phyloP scores from a whole-genome alignment of 768 basidiomycete species.

The Leccinum uliginosum region DNA sequence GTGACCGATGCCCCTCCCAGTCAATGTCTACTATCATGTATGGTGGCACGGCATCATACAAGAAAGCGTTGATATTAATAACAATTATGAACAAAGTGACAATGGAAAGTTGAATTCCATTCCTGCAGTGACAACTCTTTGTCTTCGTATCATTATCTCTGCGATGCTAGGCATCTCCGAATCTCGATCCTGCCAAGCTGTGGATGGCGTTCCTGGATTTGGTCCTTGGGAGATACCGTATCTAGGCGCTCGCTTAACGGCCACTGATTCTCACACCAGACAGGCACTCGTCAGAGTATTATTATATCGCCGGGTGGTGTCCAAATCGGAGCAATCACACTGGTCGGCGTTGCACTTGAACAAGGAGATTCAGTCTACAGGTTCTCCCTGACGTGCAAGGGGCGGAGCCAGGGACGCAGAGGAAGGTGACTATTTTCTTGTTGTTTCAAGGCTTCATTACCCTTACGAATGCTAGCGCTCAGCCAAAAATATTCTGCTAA shows the following conservation, averaged over 20 bases:
- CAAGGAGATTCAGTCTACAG: not conserved
- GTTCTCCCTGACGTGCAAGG: not conserved
- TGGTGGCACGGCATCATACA: constrained; percentile 18
- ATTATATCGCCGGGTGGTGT: too few relatives aligned
- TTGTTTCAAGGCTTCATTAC: not conserved
- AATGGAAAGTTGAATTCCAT: too few relatives aligned
- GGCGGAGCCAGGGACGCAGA: not conserved
- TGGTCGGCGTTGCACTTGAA: not conserved
- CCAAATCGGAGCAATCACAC: not conserved
- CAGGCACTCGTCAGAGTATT: not conserved
- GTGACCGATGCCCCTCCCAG: constrained; percentile 22
- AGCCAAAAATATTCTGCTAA: not conserved
- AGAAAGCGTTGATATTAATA: too few relatives aligned
- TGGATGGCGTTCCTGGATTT: not conserved
- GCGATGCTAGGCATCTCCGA: too few relatives aligned
- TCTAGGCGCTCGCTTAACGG: not conserved
- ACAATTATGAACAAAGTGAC: not conserved
- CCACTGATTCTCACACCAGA: not conserved
- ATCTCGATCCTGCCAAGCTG: not conserved
- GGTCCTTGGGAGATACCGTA: not conserved
- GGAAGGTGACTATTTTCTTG: not conserved
- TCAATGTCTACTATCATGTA: constrained; percentile 5
- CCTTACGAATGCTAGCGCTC: not conserved
- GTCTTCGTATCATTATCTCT: too few relatives aligned
- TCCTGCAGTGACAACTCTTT: too few relatives aligned